Conservation (phyloP, 768 basidiomycete genomes). For the Pleurotus citrinopileatus region DNA sequence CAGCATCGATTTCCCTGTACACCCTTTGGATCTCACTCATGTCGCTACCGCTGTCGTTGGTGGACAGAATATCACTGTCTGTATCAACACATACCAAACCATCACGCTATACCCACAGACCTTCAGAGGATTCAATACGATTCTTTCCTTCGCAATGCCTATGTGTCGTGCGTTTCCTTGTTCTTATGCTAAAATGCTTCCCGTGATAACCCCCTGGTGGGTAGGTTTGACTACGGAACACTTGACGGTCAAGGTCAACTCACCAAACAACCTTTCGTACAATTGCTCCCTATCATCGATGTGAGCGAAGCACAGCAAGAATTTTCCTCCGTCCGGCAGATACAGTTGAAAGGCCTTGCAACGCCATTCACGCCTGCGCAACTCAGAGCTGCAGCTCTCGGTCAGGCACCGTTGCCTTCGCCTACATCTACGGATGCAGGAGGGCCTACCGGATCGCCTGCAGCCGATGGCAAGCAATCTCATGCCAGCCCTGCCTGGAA, state of each 20-base stretch:
- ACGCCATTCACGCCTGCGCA: not conserved
- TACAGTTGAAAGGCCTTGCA: not conserved
- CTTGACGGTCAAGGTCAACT: constrained; percentile 42
- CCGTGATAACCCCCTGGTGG: too few relatives aligned
- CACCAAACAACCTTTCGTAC: constrained; percentile 52
- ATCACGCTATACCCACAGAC: constrained; percentile 30
- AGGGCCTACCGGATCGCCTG: not conserved
- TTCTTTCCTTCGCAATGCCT: constrained; percentile 54
- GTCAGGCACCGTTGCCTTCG: not conserved
- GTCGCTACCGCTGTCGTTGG: constrained; percentile 15
- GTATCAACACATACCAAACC: constrained; percentile 27
- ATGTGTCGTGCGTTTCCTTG: constrained; percentile 6
- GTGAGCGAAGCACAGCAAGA: not conserved
- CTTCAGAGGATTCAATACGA: constrained; percentile 58
- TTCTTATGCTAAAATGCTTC: too few relatives aligned
- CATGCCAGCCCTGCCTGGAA: too few relatives aligned
- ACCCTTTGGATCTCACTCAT: constrained; percentile 58
- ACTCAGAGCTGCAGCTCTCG: not conserved
- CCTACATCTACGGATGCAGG: not conserved
- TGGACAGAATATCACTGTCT: constrained; percentile 27
- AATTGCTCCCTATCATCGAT: constrained; percentile 58
- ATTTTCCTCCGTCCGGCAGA: not conserved
- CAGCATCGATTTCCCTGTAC: constrained; percentile 55
- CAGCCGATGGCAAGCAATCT: too few relatives aligned
- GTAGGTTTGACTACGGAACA: constrained; percentile 57